These are phyloP conservation scores for Penicillium herquei DNA, from an alignment of 495 filamentous ascomycete species.

Conservation along the genomic window DNA sequence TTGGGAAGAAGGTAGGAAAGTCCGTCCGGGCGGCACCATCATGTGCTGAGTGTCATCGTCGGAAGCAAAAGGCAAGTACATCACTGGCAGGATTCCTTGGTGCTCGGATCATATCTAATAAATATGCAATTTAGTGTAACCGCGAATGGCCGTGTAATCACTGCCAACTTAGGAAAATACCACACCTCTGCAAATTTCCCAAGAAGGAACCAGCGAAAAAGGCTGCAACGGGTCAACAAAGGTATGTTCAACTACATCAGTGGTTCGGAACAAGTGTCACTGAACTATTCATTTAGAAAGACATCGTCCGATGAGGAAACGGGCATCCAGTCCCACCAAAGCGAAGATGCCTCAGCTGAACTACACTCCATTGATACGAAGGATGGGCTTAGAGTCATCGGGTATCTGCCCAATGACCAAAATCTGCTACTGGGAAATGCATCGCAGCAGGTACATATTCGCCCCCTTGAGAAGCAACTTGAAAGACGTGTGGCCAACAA, in stretches of 20 bases:
- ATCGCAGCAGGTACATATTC: slow-evolving; percentile 5
- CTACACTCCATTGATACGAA: slow-evolving; percentile 6
- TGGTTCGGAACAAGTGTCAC: no score
- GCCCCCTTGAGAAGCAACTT: no score
- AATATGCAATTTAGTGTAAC: slow-evolving; percentile 25
- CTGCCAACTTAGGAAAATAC: slow-evolving; percentile 29
- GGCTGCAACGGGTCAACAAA: slow-evolving; percentile 3
- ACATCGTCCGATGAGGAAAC: not conserved
- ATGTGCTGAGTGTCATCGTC: slow-evolving; percentile 35
- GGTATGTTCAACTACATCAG: slow-evolving; percentile 8
- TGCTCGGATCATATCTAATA: not conserved
- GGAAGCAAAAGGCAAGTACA: slow-evolving; percentile 36
- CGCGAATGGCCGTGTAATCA: slow-evolving; percentile 38
- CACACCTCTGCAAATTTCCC: slow-evolving; percentile 31
- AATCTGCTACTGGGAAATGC: slow-evolving; percentile 9
- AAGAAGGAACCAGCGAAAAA: slow-evolving; percentile 10
- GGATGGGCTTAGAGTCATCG: slow-evolving; percentile 22
- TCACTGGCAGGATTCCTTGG: no score
- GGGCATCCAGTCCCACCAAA: not conserved
- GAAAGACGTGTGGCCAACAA: no score
- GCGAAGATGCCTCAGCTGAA: not conserved
- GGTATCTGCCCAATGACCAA: slow-evolving; percentile 26
- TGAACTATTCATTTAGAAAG: not conserved
- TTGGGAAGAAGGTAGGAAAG: slow-evolving; percentile 12
- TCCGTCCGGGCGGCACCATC: slow-evolving; percentile 18